Conservation (phyloP, 345 rosid genomes). For the Euphorbia lathyris region DNA sequence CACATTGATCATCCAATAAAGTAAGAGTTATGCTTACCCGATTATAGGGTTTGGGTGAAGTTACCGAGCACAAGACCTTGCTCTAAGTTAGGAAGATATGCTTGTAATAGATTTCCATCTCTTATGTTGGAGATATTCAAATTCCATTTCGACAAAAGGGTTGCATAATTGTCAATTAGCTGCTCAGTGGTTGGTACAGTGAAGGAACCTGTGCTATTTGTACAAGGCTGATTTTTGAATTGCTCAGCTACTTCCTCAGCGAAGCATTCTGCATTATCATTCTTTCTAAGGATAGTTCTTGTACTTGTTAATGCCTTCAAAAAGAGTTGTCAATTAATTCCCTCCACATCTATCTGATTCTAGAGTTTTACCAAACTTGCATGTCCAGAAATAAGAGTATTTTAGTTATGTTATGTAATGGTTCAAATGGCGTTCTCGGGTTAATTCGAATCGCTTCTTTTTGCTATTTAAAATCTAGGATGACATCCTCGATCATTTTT, state of each 20-base stretch:
- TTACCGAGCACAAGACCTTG: constrained; percentile 59
- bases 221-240: constrained; percentile 72
- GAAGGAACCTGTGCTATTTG: constrained; percentile 70
- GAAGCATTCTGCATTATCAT: constrained; percentile 77
- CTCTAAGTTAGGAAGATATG: constrained; percentile 70
- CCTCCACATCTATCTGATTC: constrained; percentile 37
- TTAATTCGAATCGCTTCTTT: too few species aligned
- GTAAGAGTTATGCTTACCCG: too few species aligned
- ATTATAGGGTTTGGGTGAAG: constrained; percentile 70
- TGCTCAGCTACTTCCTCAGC: constrained; percentile 72
- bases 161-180: constrained; percentile 53
- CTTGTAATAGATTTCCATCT: constrained; percentile 73
- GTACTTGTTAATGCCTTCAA: constrained; percentile 67
- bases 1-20: too few species aligned
- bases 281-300: constrained; percentile 52
- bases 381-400: too few species aligned
- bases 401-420: too few species aligned
- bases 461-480: too few species aligned
- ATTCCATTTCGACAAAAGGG: constrained; percentile 57
- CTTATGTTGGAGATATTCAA: constrained; percentile 69
- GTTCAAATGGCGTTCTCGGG: constrained; percentile 23
- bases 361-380: constrained; percentile 54
- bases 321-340: constrained; percentile 42
- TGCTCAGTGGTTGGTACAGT: constrained; percentile 83
- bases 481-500: too few species aligned